Evolutionary conservation across 257 asterid genomes (phyloP), one percentile per base, ranked within the genome.

Genomic region (Solanum appendiculatum): DNA sequence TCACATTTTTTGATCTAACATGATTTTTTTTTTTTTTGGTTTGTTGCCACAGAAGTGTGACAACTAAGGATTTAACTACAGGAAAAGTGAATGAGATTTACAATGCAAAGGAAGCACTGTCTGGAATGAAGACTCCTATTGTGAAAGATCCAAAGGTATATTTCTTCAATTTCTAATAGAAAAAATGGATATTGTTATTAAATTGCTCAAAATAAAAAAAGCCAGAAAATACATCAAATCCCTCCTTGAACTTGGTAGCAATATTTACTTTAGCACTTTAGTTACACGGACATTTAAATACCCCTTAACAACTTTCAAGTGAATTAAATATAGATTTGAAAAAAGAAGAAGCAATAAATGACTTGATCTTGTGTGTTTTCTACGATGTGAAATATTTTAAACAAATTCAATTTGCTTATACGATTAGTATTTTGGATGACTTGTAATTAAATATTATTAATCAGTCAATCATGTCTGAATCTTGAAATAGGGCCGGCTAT

Each of bases 141-240:
- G 89, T 97, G 66, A 91, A 89, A 88, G 95, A 94, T 80, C 88
- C 92, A 46, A 80, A 93, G 95, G 99, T 95, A 91, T 60, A 20
- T 81, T 46, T 44, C 64, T 44, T 78, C 36, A 42, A 40, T 77
- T n/a, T 42, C 7, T 77, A n/a, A 12, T 23, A 75, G 23, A 14
- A 75, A n/a, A 39, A 54, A 54, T 54, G n/a, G 25, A 54, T 7
- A 54, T 54, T 54, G 63, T 54, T 54, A 54, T 20, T 2, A 54
- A 54, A 54, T 54, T 54, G 25, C 63, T 54, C 63, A 18, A 54
- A 51, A n/a, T n/a, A n/a, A n/a, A n/a, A n/a, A n/a, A n/a, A n/a
- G n/a, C n/a, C n/a, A n/a, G n/a, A n/a, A n/a, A n/a, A n/a, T n/a
- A n/a, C n/a, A n/a, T n/a, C n/a, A n/a, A n/a, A n/a, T n/a, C n/a